phyloP scores from a whole-genome alignment of 2,329 filamentous ascomycete genomes.

The Fusarium marasasianum region DNA sequence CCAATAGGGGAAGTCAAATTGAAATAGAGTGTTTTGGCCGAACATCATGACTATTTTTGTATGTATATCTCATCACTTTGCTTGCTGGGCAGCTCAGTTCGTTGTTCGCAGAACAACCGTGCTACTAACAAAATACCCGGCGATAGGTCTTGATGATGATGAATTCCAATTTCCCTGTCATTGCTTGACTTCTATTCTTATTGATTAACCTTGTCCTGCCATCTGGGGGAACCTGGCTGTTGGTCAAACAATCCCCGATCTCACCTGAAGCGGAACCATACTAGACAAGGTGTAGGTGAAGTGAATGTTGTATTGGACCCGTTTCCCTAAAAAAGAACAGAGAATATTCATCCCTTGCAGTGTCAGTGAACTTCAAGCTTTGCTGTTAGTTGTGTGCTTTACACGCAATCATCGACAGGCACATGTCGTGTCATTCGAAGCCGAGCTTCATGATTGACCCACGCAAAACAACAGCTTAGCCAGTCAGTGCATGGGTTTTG shows the following conservation, averaged over 20 bases:
- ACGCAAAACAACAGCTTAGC: neutral
- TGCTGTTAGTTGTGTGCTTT: slow-evolving; percentile 1
- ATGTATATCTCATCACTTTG: slow-evolving; percentile 11
- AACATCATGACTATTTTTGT: slow-evolving; percentile 9
- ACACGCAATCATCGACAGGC: slow-evolving; percentile 12
- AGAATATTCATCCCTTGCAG: slow-evolving; percentile 22
- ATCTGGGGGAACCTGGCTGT: slow-evolving; percentile 38
- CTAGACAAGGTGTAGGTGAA: slow-evolving; percentile 24
- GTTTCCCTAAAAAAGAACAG: slow-evolving; percentile 38
- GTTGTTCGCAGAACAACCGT: neutral
- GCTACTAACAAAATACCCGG: neutral
- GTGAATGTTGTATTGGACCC: slow-evolving; percentile 31
- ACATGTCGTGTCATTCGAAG: neutral
- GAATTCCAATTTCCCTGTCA: slow-evolving; percentile 7
- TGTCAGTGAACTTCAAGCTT: slow-evolving; percentile 14
- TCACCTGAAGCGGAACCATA: slow-evolving; percentile 44
- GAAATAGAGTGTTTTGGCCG: slow-evolving; percentile 8
- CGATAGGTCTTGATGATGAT: neutral
- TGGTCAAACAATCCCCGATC: slow-evolving; percentile 36
- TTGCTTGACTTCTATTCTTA: slow-evolving; percentile 25
- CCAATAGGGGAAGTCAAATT: slow-evolving; percentile 12
- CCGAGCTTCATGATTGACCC: slow-evolving; percentile 19
- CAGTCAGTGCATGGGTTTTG: neutral
- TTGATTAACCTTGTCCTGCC: slow-evolving; percentile 35
- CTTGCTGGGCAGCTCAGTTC: neutral